Conservation (phyloP, 1,284 basidiomycete genomes). For the Cerioporus squamosus region DNA sequence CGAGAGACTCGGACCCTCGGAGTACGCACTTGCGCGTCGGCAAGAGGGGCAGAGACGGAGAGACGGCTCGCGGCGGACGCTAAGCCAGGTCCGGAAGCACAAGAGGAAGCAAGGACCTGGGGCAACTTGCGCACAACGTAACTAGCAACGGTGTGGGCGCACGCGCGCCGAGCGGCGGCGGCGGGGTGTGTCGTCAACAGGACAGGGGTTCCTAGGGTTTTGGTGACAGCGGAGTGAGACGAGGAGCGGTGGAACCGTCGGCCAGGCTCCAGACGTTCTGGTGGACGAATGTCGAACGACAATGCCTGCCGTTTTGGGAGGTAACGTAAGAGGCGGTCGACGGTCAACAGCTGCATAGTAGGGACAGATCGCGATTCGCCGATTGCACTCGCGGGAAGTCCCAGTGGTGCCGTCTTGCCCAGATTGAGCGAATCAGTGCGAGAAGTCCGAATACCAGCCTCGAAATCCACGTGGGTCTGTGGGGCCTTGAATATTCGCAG, state of each 20-base stretch:
- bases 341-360: too few species aligned
- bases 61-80: too few species aligned
- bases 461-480: background rate
- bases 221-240: background rate
- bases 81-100: too few species aligned
- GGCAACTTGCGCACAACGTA: too few species aligned
- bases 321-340: too few species aligned
- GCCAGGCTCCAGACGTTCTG: background rate
- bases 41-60: too few species aligned
- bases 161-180: too few species aligned
- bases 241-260: background rate
- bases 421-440: background rate
- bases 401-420: background rate
- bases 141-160: too few species aligned
- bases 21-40: too few species aligned
- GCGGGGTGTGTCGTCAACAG: background rate
- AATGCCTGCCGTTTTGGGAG: constrained; percentile 1
- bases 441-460: background rate
- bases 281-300: background rate
- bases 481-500: background rate
- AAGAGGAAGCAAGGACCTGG: too few species aligned
- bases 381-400: background rate
- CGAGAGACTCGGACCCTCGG: too few species aligned
- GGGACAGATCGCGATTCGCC: background rate
- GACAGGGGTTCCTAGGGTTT: background rate